Base-by-base conservation (phyloP, 2,329 filamentous ascomycete species). In the Diplodia intermedia region DNA sequence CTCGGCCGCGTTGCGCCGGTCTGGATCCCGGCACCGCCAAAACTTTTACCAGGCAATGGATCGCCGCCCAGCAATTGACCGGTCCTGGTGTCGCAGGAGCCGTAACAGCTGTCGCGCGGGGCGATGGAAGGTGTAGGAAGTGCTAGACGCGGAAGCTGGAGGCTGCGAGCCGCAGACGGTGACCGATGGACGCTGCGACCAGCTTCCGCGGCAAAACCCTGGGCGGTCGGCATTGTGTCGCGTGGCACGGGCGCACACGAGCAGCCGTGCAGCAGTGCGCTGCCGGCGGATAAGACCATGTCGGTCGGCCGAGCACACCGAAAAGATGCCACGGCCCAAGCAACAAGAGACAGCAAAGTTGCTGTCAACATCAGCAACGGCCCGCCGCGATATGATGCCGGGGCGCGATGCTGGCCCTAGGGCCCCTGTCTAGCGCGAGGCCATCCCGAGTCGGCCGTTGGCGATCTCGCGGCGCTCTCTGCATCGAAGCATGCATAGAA, bases 401-500 rank as follows among this genome's bases (percentile, higher is more conserved):
- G 52, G 63, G 26, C 55, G 40, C 31, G 23, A 36, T 20, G 65
- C 31, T 49, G 65, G 65, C 43, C 63, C 53, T 43, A 29, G 40
- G 33, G 20, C 63, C 40, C 54, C 47, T 12, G 40, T 29, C 26
- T 47, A 55, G 49, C 36, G 36, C 26, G 5, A 50, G 65, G n/a
- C 65, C 53, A 36, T 47, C 55, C 55, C 53, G 53, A 57, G 65
- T 67, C 31, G 56, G 49, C 55, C 47, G 55, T 52, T 54, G 33
- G 49, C 33, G 62, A 62, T 67, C 49, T 47, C 56, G 47, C 38
- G 43, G 40, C 29, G 53, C 38, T 61, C 40, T 31, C 29, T 67
- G 66, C 66, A 67, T 62, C 66, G 66, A 67, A 67, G 52, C 31
- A 57, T 61, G 56, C 66, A 61, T 67, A 56, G 65, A 67, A 67